Evolutionary conservation across 805 yeast species (phyloP), one percentile per base, ranked within the genome.

Genomic region (Candida awuae): DNA sequence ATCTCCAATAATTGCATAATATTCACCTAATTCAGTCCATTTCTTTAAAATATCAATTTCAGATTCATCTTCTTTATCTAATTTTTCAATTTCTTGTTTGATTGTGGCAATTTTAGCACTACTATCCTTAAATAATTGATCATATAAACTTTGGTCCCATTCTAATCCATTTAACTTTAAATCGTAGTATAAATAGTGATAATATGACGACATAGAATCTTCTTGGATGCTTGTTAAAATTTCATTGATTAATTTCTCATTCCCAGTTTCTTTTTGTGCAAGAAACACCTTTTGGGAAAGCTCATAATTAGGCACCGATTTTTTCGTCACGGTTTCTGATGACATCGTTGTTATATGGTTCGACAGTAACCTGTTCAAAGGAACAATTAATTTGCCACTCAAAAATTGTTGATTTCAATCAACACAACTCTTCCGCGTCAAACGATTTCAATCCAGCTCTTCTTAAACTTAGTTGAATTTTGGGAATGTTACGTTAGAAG

Each of bases 1-100:
- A 59, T 90, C 96, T 45, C 95, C 90, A 52, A 87, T 84, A 44
- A 69, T 67, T 10, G 96, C 78, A 60, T 85, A 90, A 62, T 80
- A 85, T 56, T 88, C 94, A 26, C 95, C 97, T 22, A 92, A 73
- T 53, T 78, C 74, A 40, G 77, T 74, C 73, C 86, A 82, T 32
- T 80, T 77, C 45, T 78, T 79, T 8, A 87, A 78, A 28, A 78
- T 71, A 54, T 86, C 95, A 48, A 82, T 63, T 56, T 86, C 95
- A 25, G 95, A 94, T 58, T 88, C 97, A 44, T 80, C 84, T 42
- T 77, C 86, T 41, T 71, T 75, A 36, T 71, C 72, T 17, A 75
- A 68, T 46, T 65, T 74, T 37, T 64, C 68, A 41, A 71, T 75
- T 67, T 61, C 70, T 53, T 55, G 67, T 60, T 65, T 80, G 73